Percentiles rank a stretch among this genome's conserved stretches.
These are phyloP conservation scores for Coprinopsis strossmayeri DNA, from an alignment of 768 basidiomycete genomes.

Conservation along the genomic window DNA sequence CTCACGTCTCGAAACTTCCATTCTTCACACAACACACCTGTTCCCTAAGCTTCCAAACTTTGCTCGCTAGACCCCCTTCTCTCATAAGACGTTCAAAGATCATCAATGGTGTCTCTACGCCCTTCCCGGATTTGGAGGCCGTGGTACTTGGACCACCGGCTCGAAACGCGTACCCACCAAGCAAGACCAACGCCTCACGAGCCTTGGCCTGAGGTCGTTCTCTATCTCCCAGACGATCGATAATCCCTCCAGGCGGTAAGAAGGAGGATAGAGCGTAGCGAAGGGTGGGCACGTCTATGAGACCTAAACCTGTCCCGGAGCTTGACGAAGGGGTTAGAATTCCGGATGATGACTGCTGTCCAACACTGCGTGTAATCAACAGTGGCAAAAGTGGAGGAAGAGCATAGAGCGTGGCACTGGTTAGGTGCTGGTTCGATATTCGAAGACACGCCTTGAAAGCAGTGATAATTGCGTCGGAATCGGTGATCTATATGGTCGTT, in stretches of 20 bases:
- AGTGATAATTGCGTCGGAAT: conserved; percentile 63
- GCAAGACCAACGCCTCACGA: conserved; percentile 64
- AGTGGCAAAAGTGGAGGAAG: conserved; percentile 62
- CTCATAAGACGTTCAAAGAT: conserved; percentile 67
- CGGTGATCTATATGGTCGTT: conserved; percentile 46
- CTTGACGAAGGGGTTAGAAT: conserved; percentile 39
- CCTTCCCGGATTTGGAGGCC: conserved; percentile 51
- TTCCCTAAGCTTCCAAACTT: conserved; percentile 82
- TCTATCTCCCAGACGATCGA: conserved; percentile 83
- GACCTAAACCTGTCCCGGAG: conserved; percentile 32
- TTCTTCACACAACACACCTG: conserved; percentile 49
- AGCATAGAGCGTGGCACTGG: conserved; percentile 67
- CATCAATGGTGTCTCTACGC: conserved; percentile 59
- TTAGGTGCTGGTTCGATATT: conserved; percentile 76
- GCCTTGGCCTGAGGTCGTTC: conserved; percentile 70
- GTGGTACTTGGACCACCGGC: conserved; percentile 37
- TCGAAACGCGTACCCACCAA: conserved; percentile 69
- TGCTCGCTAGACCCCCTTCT: conserved; percentile 71
- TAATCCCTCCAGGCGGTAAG: conserved; percentile 66
- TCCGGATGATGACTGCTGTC: conserved; percentile 13
- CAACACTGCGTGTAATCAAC: conserved; percentile 37
- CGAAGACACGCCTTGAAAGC: conserved; percentile 71
- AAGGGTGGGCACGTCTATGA: conserved; percentile 50
- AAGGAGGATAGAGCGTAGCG: conserved; percentile 65
- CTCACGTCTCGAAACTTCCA: not conserved